Conservation (phyloP, 2,329 filamentous ascomycete species). For the Emmonsiellopsis sp. region DNA sequence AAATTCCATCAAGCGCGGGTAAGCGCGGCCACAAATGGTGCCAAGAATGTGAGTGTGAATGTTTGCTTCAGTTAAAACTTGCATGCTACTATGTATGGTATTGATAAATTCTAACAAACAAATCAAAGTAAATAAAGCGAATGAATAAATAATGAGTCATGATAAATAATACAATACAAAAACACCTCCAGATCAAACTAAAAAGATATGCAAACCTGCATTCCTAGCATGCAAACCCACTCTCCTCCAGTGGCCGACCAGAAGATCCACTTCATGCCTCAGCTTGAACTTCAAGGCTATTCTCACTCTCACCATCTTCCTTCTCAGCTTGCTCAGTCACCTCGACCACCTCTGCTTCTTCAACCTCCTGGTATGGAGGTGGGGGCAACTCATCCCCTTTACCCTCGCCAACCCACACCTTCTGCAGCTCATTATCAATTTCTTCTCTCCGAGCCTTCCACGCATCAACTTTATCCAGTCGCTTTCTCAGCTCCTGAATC, state of each 20-base stretch:
- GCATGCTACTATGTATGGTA: too few species aligned
- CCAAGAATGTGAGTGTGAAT: too few species aligned
- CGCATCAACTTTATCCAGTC: conserved; percentile 68
- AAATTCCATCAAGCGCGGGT: too few species aligned
- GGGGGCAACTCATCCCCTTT: conserved; percentile 33
- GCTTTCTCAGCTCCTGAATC: conserved; percentile 70
- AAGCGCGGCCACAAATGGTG: too few species aligned
- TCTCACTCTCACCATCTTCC: neutral
- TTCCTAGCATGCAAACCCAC: too few species aligned
- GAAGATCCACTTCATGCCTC: neutral
- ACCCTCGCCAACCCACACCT: conserved; percentile 47
- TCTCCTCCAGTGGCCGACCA: too few species aligned
- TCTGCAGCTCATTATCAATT: conserved; percentile 71
- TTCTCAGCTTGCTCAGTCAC: conserved; percentile 5
- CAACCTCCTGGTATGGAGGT: conserved; percentile 23
- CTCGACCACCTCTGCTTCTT: conserved; percentile 6
- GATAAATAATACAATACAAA: neutral
- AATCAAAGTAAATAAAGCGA: neutral
- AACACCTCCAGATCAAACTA: neutral
- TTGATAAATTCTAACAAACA: neutral
- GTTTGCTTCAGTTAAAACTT: too few species aligned
- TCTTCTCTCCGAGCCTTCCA: conserved; percentile 71
- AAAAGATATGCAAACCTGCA: neutral
- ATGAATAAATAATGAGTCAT: neutral
- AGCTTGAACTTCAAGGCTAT: neutral